Evolutionary conservation across 257 asterid species (phyloP), one percentile per base, ranked within the genome.

Genomic region (Orobanche coerulescens): DNA sequence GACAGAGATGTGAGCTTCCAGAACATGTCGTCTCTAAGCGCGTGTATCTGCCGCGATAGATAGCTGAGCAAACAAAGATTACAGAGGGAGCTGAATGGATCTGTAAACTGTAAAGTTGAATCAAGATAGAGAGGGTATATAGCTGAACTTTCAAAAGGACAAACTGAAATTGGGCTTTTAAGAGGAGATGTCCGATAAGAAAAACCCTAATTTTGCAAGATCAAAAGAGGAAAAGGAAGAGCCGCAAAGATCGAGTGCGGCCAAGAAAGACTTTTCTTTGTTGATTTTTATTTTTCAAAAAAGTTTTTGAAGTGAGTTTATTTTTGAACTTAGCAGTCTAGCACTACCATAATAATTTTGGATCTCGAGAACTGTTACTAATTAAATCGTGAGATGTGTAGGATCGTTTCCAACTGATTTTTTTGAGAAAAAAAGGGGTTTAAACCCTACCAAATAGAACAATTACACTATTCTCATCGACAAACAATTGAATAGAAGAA

Each of bases 1-100:
- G 96, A 80, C 10, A 93, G 79, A 57, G 95, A 64, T 25, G 96
- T 74, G 63, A 93, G 90, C 84, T 93, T 89, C 99, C 99, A 93
- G 69, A 93, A 93, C 99, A 93, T 93, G 5, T 68, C 73, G 72
- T 58, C 60, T 16, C 13, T 25, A 61, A 47, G 67, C 55, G 71
- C 53, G 70, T 60, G 72, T 19, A 59, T 30, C 34, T 37, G 48
- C 30, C 59, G 64, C 13, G 64, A 44, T 71, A 55, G 70, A 62
- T 31, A 50, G 46, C 40, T 18, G 49, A 55, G 65, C 73, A 46
- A 23, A 18, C 50, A 31, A 18, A 67, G 55, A 59, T 36, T 24
- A 36, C 33, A 20, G 61, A 36, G 31, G 55, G 8, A 61, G 73
- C 67, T 49, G 40, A 58, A 58, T 22, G 81, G 95, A 86, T 84